These are phyloP conservation scores for Plasmodium knowlesi DNA, from an alignment of 169 alveolate species.

Conservation along the genomic window DNA sequence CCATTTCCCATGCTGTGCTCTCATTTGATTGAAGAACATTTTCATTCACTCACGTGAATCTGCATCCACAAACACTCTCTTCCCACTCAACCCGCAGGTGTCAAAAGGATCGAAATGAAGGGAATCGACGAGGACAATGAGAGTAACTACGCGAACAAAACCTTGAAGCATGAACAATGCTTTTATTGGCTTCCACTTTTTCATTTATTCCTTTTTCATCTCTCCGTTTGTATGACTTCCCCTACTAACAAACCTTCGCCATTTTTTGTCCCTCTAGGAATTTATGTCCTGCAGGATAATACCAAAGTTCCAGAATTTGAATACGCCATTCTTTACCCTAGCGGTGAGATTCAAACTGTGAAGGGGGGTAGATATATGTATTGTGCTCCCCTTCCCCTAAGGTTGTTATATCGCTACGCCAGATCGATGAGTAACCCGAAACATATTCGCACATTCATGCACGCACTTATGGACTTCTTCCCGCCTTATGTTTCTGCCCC, in stretches of 20 bases:
- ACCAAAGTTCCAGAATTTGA: slow-evolving; percentile 23
- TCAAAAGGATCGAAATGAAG: slow-evolving; percentile 21
- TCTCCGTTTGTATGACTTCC: not conserved
- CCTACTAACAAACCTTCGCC: not conserved
- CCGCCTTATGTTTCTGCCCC: not conserved
- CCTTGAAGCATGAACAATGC: not conserved
- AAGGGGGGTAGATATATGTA: not conserved
- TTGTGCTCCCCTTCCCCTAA: not conserved
- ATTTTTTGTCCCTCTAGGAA: not conserved
- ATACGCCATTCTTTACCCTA: slow-evolving; percentile 40
- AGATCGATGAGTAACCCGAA: not conserved
- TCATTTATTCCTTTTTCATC: not conserved
- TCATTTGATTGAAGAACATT: not conserved
- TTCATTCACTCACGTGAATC: not conserved
- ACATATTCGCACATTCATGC: not conserved
- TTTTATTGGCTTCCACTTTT: too few relatives aligned
- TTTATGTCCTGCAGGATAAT: slow-evolving; percentile 2
- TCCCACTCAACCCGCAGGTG: not conserved
- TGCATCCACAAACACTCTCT: not conserved
- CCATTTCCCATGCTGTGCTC: not conserved
- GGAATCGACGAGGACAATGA: slow-evolving; percentile 57
- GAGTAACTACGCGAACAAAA: slow-evolving; percentile 7
- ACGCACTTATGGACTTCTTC: not conserved
- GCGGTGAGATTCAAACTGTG: slow-evolving; percentile 19
- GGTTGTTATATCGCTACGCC: too few relatives aligned